Base-by-base conservation (phyloP, 768 basidiomycete species). In the Porpolomopsis calyptriformis region DNA sequence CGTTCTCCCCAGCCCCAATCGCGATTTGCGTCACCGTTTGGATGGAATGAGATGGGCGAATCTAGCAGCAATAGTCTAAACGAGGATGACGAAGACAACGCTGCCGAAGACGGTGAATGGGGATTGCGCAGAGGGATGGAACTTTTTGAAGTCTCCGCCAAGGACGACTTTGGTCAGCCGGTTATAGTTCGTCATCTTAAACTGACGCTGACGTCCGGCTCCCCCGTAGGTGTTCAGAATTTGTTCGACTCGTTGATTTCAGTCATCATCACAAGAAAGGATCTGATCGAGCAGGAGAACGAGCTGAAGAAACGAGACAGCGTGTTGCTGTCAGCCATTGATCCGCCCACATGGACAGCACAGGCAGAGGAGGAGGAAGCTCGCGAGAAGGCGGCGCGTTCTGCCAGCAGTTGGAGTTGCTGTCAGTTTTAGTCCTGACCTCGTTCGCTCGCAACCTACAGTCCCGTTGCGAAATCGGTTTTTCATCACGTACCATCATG, bases 61-160 rank as follows among this genome's bases (percentile, higher is more conserved):
- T 73, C 71, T 41, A 79, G 75, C 57, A 81, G 76, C 58, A 80
- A 78, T 49, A 83, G 81, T 59, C 66, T 78, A 43, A 72, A 76
- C 38, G 82, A 80, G 60, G 77, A 77, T 35, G 80, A 85, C 16
- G 77, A 77, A 42, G 74, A 82, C 29, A 70, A 66, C 11, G 61
- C 67, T 4, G 74, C 74, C 16, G 65, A 66, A 6, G 60, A 60
- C 2, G 63, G 58, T 7, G 71, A 76, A 26, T 87, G 85, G 82
- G 84, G 85, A 4, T 70, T 85, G 31, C 78, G 73, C 58, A 84
- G 83, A 58, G 84, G 80, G 50, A 88, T 92, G 80, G 84, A 85
- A 57, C 72, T 93, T 14, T 88, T 86, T 52, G 88, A 94, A 59
- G 88, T 94, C 16, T 92, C 88, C 36, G 85, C 92, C 44, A 92